phyloP scores from a whole-genome alignment of 495 filamentous ascomycete genomes.

The Penicillium maclennaniae region DNA sequence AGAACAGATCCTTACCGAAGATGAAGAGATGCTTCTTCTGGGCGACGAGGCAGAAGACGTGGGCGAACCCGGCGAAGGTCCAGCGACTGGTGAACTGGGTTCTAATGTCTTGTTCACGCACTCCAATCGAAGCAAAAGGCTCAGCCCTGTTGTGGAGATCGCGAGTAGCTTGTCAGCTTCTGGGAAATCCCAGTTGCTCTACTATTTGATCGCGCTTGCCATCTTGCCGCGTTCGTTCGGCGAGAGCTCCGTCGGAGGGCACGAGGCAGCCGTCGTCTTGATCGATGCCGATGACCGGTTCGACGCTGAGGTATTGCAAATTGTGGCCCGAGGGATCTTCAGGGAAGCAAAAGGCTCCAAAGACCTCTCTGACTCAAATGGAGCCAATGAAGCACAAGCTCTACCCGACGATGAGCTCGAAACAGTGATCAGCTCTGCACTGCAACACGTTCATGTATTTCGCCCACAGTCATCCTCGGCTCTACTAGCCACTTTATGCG shows the following conservation, averaged over 20 bases:
- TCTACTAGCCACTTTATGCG: constrained; percentile 48
- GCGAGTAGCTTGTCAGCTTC: constrained; percentile 49
- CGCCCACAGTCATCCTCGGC: constrained; percentile 50
- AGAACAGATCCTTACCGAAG: constrained; percentile 3
- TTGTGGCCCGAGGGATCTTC: constrained; percentile 32
- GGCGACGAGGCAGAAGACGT: background rate
- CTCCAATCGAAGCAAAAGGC: constrained; percentile 20
- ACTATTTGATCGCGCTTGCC: constrained; percentile 59
- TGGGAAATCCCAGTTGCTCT: constrained; percentile 65
- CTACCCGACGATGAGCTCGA: constrained; percentile 21
- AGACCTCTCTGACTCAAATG: background rate
- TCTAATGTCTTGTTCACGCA: constrained; percentile 10
- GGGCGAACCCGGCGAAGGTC: background rate
- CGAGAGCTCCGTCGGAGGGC: constrained; percentile 38
- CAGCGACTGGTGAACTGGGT: background rate
- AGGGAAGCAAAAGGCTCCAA: constrained; percentile 6
- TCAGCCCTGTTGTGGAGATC: constrained; percentile 53
- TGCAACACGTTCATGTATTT: constrained; percentile 53
- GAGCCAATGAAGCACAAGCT: background rate
- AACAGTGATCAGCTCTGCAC: constrained; percentile 28
- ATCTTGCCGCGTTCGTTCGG: constrained; percentile 49
- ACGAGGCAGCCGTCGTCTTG: constrained; percentile 58
- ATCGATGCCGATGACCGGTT: constrained; percentile 70
- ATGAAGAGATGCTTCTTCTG: constrained; percentile 18
- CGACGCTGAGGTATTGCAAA: constrained; percentile 52